Evolutionary conservation across 352 stramenopile species (phyloP).

Genomic region (Pythium periplocum): DNA sequence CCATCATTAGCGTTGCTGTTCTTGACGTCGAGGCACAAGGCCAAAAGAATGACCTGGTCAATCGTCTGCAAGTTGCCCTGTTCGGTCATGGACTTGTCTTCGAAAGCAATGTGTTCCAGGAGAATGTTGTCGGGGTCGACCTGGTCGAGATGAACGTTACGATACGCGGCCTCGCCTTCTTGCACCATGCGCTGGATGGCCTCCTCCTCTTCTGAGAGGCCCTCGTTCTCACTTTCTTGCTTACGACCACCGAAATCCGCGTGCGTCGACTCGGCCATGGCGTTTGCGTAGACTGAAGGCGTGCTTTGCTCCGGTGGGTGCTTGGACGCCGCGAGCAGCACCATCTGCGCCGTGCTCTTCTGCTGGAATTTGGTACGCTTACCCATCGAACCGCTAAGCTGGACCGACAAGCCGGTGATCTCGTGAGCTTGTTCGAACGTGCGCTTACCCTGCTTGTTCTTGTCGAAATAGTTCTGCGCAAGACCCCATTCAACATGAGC

Average conservation of each 20-base stretch:
- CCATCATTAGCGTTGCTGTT: conserved; percentile 94
- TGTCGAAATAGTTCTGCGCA: conserved; percentile 90
- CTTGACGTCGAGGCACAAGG: conserved; percentile 95
- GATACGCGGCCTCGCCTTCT: conserved; percentile 62
- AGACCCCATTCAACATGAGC: conserved; percentile 93
- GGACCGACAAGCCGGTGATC: conserved; percentile 72
- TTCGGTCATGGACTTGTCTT: conserved; percentile 52
- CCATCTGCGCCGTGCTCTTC: conserved; percentile 88
- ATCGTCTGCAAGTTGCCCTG: conserved; percentile 73
- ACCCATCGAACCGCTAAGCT: conserved; percentile 90
- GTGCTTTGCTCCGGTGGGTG: conserved; percentile 30
- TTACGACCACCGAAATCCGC: conserved; percentile 59
- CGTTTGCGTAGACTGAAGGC: conserved; percentile 39
- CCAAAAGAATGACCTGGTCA: conserved; percentile 89
- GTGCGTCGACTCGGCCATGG: conserved; percentile 52
- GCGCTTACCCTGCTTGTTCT: conserved; percentile 83
- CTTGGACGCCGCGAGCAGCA: conserved; percentile 68
- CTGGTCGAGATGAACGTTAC: conserved; percentile 85
- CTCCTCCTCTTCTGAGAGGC: conserved; percentile 43
- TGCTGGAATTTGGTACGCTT: conserved; percentile 95
- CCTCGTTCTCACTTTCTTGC: conserved; percentile 28
- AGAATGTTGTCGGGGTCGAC: conserved; percentile 87
- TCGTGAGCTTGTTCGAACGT: conserved; percentile 87
- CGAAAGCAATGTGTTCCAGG: conserved; percentile 90
- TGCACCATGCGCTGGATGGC: conserved; percentile 57